These are phyloP conservation scores for Smithsoniella earleae DNA, from an alignment of 163 green algal genomes.

Conservation along the genomic window DNA sequence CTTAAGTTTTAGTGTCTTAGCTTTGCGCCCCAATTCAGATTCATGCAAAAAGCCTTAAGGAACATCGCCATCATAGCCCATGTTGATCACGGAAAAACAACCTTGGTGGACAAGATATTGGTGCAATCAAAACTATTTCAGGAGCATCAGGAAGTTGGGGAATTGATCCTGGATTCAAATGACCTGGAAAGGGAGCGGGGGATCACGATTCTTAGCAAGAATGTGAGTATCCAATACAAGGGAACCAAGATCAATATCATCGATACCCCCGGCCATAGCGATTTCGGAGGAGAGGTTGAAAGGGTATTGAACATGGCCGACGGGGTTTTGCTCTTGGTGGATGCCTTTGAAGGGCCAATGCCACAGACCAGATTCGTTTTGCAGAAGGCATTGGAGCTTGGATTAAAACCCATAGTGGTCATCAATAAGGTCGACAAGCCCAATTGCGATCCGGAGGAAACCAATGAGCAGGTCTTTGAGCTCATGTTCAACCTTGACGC, in stretches of 20 bases:
- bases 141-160: slow-evolving; percentile 46
- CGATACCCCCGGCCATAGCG: slow-evolving; percentile 94
- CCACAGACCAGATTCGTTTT: slow-evolving; percentile 98
- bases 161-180: slow-evolving; percentile 96
- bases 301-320: slow-evolving; percentile 99
- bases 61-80: slow-evolving; percentile 99
- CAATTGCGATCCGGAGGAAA: slow-evolving; percentile 62
- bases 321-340: slow-evolving; percentile 92
- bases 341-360: slow-evolving; percentile 95
- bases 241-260: slow-evolving; percentile 94
- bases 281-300: slow-evolving; percentile 99
- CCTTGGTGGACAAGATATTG: slow-evolving; percentile 93
- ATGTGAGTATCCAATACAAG: slow-evolving; percentile 81
- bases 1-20: too few relatives aligned
- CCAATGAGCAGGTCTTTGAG: slow-evolving; percentile 93
- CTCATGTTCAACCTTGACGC: slow-evolving; percentile 83
- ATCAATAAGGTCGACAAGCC: slow-evolving; percentile 97
- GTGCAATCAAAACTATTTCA: slow-evolving; percentile 63
- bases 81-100: slow-evolving; percentile 96
- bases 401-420: slow-evolving; percentile 83
- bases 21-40: too few relatives aligned
- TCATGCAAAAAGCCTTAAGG: too few relatives aligned
- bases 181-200: slow-evolving; percentile 93
- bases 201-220: slow-evolving; percentile 99
- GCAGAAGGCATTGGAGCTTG: slow-evolving; percentile 83